These are phyloP conservation scores for Eucalyptus curtisii DNA, from an alignment of 345 rosid genomes.

Conservation along the genomic window DNA sequence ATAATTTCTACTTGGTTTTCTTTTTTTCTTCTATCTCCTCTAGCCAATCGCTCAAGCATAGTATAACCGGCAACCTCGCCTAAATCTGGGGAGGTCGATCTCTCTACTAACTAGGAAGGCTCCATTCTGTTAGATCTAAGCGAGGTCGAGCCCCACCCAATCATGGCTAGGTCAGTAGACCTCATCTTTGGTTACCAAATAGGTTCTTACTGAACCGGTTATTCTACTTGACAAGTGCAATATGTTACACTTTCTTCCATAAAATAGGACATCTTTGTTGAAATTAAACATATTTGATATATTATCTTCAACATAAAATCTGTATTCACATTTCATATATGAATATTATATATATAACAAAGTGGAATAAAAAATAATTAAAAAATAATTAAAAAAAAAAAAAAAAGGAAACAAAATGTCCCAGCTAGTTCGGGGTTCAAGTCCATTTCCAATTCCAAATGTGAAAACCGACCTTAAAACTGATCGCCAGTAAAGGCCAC, in stretches of 20 bases:
- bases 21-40: too few relatives aligned
- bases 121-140: rapidly evolving
- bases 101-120: rapidly evolving
- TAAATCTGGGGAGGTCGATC: rapidly evolving
- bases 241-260: not conserved
- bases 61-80: rapidly evolving
- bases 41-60: too few relatives aligned
- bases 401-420: not conserved
- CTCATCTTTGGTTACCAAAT: too few relatives aligned
- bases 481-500: too few relatives aligned
- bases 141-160: rapidly evolving
- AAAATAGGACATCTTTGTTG: not conserved
- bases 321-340: not conserved
- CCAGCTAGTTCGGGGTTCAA: not conserved
- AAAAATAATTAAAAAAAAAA: too few relatives aligned
- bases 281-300: not conserved
- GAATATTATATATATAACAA: not conserved
- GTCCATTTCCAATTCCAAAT: not conserved
- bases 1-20: too few relatives aligned
- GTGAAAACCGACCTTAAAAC: too few relatives aligned
- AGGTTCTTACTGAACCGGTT: too few relatives aligned
- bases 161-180: rapidly evolving
- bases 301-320: not conserved
- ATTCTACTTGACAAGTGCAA: too few relatives aligned
- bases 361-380: not conserved